Percentiles rank a stretch among this genome's conserved stretches.
Evolutionary conservation across 768 basidiomycete species (phyloP).

Genomic region (Termitomyces sp.): DNA sequence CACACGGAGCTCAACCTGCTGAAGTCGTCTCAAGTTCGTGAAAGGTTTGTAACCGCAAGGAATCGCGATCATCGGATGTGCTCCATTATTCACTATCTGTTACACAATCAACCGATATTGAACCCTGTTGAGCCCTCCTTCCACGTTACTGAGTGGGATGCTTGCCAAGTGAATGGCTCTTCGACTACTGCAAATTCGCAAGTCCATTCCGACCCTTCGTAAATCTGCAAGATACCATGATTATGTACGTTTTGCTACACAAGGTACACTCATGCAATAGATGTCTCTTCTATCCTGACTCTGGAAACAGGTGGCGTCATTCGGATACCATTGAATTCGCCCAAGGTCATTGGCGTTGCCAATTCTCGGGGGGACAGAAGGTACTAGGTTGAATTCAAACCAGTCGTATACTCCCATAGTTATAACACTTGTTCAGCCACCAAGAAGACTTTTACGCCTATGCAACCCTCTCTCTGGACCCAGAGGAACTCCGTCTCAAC

Average conservation of each 20-base stretch:
- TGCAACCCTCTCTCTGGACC: conserved; percentile 69
- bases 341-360: conserved; percentile 74
- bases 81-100: no score
- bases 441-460: conserved; percentile 88
- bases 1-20: neutral
- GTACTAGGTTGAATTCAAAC: conserved; percentile 32
- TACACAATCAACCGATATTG: neutral
- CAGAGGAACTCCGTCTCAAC: conserved; percentile 65
- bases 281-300: conserved; percentile 6
- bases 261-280: conserved; percentile 20
- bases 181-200: conserved; percentile 18
- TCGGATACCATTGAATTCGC: conserved; percentile 69
- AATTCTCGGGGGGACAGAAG: conserved; percentile 73
- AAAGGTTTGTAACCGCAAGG: neutral
- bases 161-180: conserved; percentile 23
- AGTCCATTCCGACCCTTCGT: conserved; percentile 10
- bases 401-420: neutral
- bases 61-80: neutral
- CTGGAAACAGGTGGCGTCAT: conserved; percentile 50
- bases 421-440: conserved; percentile 44
- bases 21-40: no score
- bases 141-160: conserved; percentile 16
- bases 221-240: conserved; percentile 53
- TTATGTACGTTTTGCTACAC: conserved; percentile 55
- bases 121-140: neutral